These are phyloP conservation scores for Bretschneidera sinensis DNA, from an alignment of 345 rosid species.

Conservation along the genomic window DNA sequence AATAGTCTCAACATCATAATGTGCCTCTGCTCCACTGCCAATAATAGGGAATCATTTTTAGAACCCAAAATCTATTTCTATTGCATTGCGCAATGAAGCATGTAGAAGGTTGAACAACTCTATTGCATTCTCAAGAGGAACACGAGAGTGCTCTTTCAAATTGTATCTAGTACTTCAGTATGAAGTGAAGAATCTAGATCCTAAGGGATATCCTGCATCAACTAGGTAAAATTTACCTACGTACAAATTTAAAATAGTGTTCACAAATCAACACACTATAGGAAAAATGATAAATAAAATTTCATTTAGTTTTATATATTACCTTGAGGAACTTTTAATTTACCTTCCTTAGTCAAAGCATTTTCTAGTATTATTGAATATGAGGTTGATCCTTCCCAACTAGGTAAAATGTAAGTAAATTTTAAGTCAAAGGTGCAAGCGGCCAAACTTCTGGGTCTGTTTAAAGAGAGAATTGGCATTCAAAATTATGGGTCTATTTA, in stretches of 20 bases:
- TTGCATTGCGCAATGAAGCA: not conserved
- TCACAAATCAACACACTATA: not conserved
- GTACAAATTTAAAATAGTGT: not conserved
- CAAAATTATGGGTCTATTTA: too few relatives aligned
- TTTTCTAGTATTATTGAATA: too few relatives aligned
- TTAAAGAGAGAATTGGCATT: too few relatives aligned
- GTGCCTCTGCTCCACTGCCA: not conserved
- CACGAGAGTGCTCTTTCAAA: not conserved
- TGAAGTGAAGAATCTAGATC: not conserved
- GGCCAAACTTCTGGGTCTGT: too few relatives aligned
- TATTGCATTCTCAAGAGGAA: not conserved
- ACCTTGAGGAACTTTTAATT: not conserved
- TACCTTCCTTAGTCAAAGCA: not conserved
- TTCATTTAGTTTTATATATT: too few relatives aligned
- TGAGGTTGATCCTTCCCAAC: too few relatives aligned
- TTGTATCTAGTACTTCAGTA: not conserved
- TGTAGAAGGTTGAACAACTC: not conserved
- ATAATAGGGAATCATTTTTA: not conserved
- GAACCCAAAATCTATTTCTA: not conserved
- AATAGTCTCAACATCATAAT: not conserved
- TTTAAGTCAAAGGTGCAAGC: too few relatives aligned
- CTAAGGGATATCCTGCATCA: not conserved
- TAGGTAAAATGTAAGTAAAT: too few relatives aligned
- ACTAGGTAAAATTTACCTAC: not conserved
- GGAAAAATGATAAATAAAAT: not conserved